A percentile compares a stretch with the other conserved stretches of the same genome.
Evolutionary conservation across 352 stramenopile genomes (phyloP).

Genomic region (Poterioochromonas sp.): DNA sequence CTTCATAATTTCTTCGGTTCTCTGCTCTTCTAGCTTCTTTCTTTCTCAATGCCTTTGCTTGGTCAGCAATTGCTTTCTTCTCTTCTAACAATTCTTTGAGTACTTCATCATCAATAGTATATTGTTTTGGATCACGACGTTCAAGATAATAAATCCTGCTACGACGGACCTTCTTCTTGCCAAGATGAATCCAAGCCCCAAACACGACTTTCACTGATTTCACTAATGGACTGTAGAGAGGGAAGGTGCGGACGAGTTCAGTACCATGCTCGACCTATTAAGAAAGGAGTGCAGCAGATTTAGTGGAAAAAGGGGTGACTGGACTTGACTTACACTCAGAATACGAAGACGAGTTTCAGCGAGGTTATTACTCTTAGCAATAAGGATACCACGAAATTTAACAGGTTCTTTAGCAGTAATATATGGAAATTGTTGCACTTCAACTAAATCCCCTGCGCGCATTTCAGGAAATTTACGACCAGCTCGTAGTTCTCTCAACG

Average conservation of each 20-base stretch:
- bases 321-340: constrained; percentile 8
- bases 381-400: constrained; percentile 21
- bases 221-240: constrained; percentile 63
- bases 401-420: not conserved
- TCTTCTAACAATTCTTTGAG: too few species aligned
- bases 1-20: too few species aligned
- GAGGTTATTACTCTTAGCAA: not conserved
- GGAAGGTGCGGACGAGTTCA: constrained; percentile 37
- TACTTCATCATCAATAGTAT: constrained; percentile 43
- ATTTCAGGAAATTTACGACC: constrained; percentile 27
- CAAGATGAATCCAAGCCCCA: constrained; percentile 76
- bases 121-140: constrained; percentile 43
- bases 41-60: too few species aligned
- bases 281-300: not conserved
- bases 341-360: constrained; percentile 1
- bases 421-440: constrained; percentile 15
- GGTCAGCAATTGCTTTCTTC: too few species aligned
- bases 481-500: not conserved
- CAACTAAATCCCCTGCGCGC: constrained; percentile 3
- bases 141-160: constrained; percentile 76
- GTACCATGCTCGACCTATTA: constrained; percentile 39
- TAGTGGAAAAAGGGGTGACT: not conserved
- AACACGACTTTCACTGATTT: constrained; percentile 68
- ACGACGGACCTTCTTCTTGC: constrained; percentile 74
- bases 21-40: too few species aligned